These are phyloP conservation scores for Allium fistulosum DNA, from an alignment of 106 monocot species.

Conservation along the genomic window DNA sequence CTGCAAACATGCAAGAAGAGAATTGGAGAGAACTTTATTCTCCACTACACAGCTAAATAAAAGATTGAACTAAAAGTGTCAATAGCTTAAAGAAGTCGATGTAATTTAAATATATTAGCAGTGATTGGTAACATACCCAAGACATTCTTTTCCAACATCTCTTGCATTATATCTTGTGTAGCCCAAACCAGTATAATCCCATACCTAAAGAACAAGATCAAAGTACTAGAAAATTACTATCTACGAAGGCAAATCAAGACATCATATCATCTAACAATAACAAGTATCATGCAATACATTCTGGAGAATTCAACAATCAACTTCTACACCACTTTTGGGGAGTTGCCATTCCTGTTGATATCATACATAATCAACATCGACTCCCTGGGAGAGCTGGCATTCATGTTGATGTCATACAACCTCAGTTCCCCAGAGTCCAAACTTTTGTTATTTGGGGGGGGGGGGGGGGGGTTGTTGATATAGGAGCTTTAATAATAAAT, in stretches of 20 bases:
- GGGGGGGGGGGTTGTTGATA: no score
- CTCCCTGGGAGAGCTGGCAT: no score
- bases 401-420: no score
- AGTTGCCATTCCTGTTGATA: no score
- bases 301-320: background rate
- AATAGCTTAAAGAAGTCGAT: background rate
- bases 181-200: conserved; percentile 98
- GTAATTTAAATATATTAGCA: background rate
- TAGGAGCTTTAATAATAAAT: no score
- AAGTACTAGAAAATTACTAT: background rate
- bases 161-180: conserved; percentile 88
- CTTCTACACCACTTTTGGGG: no score
- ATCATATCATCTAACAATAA: background rate
- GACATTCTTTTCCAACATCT: conserved; percentile 83
- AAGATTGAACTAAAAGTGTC: conserved; percentile 4
- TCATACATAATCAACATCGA: no score
- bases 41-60: conserved; percentile 90
- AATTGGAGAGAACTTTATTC: conserved; percentile 87
- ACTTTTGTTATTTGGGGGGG: no score
- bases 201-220: conserved; percentile 47
- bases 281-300: conserved; percentile 2
- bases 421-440: no score
- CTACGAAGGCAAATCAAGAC: background rate
- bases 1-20: conserved; percentile 76
- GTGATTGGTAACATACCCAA: conserved; percentile 53